A percentile compares a stretch with the other conserved stretches of the same genome.
Conservation (phyloP, 2,329 filamentous ascomycete genomes). For the Orbilia blumenaviensis region DNA sequence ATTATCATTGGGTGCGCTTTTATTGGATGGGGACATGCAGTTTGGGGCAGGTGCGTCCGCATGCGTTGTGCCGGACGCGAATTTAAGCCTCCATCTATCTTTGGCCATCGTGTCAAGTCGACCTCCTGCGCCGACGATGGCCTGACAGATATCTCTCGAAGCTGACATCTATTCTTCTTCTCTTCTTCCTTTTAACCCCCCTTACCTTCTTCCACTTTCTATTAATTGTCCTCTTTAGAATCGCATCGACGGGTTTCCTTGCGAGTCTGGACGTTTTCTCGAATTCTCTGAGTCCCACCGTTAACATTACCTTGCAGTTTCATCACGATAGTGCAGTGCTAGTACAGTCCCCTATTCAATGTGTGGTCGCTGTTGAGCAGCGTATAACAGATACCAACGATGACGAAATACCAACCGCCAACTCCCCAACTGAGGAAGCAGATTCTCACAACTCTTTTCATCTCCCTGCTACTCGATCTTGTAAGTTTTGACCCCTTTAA, state of each 20-base stretch:
- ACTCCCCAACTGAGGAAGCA: constrained; percentile 70
- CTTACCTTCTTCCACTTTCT: too few species aligned
- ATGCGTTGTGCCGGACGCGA: constrained; percentile 14
- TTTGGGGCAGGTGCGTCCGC: background rate
- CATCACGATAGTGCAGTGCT: background rate
- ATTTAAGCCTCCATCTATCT: constrained; percentile 8
- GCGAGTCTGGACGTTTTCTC: too few species aligned
- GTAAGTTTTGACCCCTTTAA: constrained; percentile 70
- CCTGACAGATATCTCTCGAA: constrained; percentile 32
- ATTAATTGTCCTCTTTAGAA: background rate
- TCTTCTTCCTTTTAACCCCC: constrained; percentile 3
- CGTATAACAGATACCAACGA: constrained; percentile 11
- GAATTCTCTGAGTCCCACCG: too few species aligned
- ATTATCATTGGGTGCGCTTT: background rate
- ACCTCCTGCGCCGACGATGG: constrained; percentile 30
- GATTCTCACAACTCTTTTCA: constrained; percentile 85
- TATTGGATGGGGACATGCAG: background rate
- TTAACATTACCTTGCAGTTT: too few species aligned
- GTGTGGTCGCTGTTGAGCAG: constrained; percentile 43
- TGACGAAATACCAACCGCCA: constrained; percentile 60
- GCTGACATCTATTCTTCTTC: background rate
- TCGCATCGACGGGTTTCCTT: constrained; percentile 45
- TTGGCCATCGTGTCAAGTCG: constrained; percentile 17
- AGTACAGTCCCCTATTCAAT: constrained; percentile 13
- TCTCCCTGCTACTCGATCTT: constrained; percentile 87